phyloP scores from a whole-genome alignment of 495 filamentous ascomycete species.

The Tuber borchii region DNA sequence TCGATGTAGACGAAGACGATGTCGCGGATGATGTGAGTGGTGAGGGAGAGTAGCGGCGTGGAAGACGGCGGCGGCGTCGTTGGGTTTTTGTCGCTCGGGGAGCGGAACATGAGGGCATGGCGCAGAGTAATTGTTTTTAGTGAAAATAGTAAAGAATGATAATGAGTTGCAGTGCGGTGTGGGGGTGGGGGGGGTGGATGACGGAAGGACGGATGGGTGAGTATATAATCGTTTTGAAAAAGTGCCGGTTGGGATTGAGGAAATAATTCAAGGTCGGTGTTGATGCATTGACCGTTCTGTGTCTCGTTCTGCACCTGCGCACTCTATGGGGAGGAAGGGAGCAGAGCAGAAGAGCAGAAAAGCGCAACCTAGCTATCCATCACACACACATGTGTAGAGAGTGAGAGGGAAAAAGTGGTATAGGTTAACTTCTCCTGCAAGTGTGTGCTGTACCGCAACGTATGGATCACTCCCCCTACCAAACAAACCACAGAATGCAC shows the following conservation, averaged over 20 bases:
- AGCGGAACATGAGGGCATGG: background rate
- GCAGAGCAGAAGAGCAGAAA: background rate
- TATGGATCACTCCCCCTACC: background rate
- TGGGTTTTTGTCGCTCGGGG: background rate
- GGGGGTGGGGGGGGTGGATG: background rate
- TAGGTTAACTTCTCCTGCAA: slow-evolving; percentile 1
- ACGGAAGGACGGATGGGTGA: background rate
- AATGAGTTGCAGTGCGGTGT: background rate
- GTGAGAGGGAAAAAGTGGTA: background rate
- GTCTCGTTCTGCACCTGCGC: background rate
- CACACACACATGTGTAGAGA: background rate
- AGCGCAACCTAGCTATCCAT: background rate
- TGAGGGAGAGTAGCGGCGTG: background rate
- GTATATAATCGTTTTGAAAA: slow-evolving; percentile 1
- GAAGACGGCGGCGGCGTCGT: slow-evolving; percentile 2
- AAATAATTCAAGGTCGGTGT: background rate
- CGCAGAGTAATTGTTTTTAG: background rate
- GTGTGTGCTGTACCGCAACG: background rate
- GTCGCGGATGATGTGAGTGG: background rate
- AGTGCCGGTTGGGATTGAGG: background rate
- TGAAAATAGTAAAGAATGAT: background rate
- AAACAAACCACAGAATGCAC: background rate
- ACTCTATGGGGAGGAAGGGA: background rate
- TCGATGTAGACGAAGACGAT: background rate
- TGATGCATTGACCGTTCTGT: background rate